These are phyloP conservation scores for Mucor racemosus DNA, from an alignment of 371 early-diverging fungal genomes.

Conservation along the genomic window DNA sequence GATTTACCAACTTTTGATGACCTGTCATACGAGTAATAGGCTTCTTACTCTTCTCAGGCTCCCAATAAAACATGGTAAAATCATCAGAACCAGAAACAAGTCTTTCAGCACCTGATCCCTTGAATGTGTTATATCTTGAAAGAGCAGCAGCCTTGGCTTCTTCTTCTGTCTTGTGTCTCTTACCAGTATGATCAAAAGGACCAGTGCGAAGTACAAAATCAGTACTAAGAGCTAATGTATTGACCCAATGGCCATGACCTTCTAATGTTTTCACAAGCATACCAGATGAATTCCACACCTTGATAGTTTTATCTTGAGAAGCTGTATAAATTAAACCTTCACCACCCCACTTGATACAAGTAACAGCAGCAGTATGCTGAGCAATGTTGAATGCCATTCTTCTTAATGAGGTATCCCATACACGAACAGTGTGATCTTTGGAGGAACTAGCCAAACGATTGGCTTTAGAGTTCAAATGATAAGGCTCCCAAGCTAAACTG, in stretches of 20 bases:
- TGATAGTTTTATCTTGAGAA: slow-evolving; percentile 92
- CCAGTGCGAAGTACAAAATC: slow-evolving; percentile 92
- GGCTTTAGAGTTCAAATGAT: slow-evolving; percentile 80
- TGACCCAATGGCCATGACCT: slow-evolving; percentile 93
- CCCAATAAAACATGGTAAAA: slow-evolving; percentile 96
- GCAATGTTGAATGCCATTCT: slow-evolving; percentile 80
- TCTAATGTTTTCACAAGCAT: slow-evolving; percentile 81
- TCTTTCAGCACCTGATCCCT: slow-evolving; percentile 75
- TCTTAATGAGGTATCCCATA: slow-evolving; percentile 92
- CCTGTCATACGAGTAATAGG: slow-evolving; percentile 87
- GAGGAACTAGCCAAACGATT: slow-evolving; percentile 90
- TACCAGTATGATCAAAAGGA: slow-evolving; percentile 85
- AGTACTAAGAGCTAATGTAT: slow-evolving; percentile 89
- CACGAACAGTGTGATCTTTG: slow-evolving; percentile 94
- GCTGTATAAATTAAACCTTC: slow-evolving; percentile 92
- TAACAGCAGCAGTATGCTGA: slow-evolving; percentile 91
- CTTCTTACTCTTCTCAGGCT: slow-evolving; percentile 82
- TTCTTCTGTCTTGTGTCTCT: slow-evolving; percentile 58
- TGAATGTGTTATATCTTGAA: slow-evolving; percentile 78
- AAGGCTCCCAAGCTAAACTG: slow-evolving; percentile 91
- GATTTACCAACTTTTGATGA: slow-evolving; percentile 96
- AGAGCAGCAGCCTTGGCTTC: slow-evolving; percentile 80
- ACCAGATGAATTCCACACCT: slow-evolving; percentile 92
- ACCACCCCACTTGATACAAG: slow-evolving; percentile 95
- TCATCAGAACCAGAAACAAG: slow-evolving; percentile 96